phyloP scores from a whole-genome alignment of 148 eudicot species.

The Rhododendron mucronatum region DNA sequence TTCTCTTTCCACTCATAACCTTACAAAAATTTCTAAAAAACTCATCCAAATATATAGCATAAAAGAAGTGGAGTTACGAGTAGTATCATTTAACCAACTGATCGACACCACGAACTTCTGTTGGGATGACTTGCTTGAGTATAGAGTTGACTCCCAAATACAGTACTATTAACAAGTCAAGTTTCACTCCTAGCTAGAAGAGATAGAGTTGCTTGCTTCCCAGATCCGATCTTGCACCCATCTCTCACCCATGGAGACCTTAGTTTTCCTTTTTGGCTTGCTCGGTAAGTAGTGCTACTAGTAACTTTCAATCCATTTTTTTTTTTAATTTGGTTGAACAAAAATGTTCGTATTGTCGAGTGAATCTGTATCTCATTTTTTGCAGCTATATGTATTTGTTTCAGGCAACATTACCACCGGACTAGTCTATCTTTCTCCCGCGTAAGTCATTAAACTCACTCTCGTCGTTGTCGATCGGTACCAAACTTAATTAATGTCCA shows the following conservation, averaged over 20 bases:
- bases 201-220: background rate
- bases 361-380: background rate
- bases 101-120: background rate
- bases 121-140: background rate
- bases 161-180: no score
- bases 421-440: background rate
- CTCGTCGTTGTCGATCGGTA: background rate
- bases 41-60: no score
- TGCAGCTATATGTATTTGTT: background rate
- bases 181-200: background rate
- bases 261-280: background rate
- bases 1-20: no score
- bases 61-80: no score
- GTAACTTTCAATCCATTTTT: background rate
- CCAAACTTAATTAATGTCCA: background rate
- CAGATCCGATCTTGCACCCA: background rate
- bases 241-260: background rate
- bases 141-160: background rate
- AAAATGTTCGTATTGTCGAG: background rate
- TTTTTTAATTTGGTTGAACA: background rate
- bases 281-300: background rate
- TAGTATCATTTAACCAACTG: no score
- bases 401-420: constrained; percentile 3
- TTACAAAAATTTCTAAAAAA: no score
- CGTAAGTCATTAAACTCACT: background rate